A percentile compares a stretch with the other conserved stretches of the same genome.
Evolutionary conservation across 768 basidiomycete genomes (phyloP).

Genomic region (Lactifluus volemus): DNA sequence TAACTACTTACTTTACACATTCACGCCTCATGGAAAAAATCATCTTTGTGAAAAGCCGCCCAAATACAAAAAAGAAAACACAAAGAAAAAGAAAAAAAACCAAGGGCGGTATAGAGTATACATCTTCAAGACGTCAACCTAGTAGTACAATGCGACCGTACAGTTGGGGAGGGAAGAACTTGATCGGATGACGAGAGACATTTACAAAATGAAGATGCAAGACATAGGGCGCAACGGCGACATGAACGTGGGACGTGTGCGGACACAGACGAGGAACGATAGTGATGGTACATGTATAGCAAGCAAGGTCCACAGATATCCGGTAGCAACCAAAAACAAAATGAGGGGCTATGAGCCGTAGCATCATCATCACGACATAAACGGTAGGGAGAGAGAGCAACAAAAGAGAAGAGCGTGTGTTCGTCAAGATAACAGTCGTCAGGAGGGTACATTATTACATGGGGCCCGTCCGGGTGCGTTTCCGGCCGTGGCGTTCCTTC

Average conservation of each 20-base stretch:
- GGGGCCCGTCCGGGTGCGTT: constrained; percentile 14
- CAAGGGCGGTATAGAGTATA: constrained; percentile 9
- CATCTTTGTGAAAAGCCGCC: constrained; percentile 2
- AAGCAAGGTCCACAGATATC: constrained; percentile 6
- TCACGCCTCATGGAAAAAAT: neutral
- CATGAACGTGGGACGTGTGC: constrained; percentile 10
- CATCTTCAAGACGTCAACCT: constrained; percentile 6
- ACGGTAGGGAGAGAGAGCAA: neutral
- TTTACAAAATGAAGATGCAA: constrained; percentile 12
- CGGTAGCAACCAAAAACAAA: neutral
- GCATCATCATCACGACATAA: constrained; percentile 6
- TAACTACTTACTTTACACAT: constrained; percentile 13
- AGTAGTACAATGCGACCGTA: constrained; percentile 7
- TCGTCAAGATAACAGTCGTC: neutral
- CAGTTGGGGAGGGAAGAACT: neutral
- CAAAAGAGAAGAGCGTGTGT: neutral
- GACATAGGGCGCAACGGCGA: constrained; percentile 9
- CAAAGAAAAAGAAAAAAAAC: neutral
- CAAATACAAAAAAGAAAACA: neutral
- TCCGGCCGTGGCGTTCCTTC: constrained; percentile 12
- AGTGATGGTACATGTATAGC: constrained; percentile 14
- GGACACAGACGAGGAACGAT: neutral
- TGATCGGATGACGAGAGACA: constrained; percentile 10
- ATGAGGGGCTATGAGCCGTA: neutral
- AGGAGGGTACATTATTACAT: constrained; percentile 9